Conservation (phyloP, 768 basidiomycete species). For the Pleurotus djamor region DNA sequence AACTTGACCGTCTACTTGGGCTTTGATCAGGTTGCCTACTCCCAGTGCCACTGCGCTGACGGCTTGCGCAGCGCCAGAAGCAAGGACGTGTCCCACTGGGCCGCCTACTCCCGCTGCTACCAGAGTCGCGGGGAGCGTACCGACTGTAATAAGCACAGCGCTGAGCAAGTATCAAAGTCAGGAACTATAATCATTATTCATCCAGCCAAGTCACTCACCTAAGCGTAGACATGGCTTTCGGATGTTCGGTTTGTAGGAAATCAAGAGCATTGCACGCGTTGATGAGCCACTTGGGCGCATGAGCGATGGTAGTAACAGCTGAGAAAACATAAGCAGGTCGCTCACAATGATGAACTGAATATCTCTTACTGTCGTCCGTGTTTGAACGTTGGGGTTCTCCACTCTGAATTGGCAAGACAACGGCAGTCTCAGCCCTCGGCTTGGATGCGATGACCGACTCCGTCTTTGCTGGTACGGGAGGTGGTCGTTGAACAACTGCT, state of each 20-base stretch:
- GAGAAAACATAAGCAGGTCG: constrained; percentile 6
- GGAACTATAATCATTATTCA: background rate
- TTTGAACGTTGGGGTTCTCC: background rate
- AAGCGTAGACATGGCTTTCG: constrained; percentile 40
- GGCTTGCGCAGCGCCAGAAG: constrained; percentile 73
- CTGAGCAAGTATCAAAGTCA: constrained; percentile 62
- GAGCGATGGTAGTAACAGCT: constrained; percentile 41
- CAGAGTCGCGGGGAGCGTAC: constrained; percentile 70
- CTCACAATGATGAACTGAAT: constrained; percentile 4
- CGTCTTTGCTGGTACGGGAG: background rate
- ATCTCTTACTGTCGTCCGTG: constrained; percentile 5
- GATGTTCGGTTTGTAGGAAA: constrained; percentile 72
- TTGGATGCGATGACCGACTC: background rate
- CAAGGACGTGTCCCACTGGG: constrained; percentile 47
- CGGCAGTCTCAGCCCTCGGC: constrained; percentile 3
- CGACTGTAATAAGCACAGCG: constrained; percentile 78
- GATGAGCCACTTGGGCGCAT: constrained; percentile 74
- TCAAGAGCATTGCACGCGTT: constrained; percentile 78
- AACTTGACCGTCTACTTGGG: constrained; percentile 32
- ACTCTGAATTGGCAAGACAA: background rate
- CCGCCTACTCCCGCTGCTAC: constrained; percentile 70
- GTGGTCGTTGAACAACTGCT: background rate
- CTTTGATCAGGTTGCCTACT: constrained; percentile 56
- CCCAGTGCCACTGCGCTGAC: constrained; percentile 80
- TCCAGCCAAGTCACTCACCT: background rate